Base-by-base conservation (phyloP, 2,329 filamentous ascomycete genomes). In the Didymosphaeria variabile region DNA sequence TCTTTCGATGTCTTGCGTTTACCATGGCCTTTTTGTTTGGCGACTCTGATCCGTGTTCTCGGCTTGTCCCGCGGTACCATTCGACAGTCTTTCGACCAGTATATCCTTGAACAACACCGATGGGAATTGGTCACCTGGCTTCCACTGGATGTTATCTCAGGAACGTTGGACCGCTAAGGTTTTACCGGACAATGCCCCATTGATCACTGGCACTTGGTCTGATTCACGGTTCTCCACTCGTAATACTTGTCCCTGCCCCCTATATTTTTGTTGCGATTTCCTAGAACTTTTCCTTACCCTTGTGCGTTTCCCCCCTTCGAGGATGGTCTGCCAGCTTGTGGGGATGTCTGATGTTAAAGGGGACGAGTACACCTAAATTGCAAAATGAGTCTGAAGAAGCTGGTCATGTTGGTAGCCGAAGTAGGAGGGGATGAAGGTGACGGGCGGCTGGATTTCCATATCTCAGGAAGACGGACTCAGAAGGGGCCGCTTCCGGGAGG, bases 321-420 rank as follows among this genome's bases (percentile, higher is more conserved):
- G 71, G 72, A 73, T 78, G 73, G 76, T 78, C 74, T 77, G 69
- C 72, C 76, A 75, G 77, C 76, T 74, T 74, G 72, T 78, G 77
- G 77, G 77, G 77, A 78, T 71, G 77, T 77, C 69, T 72, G 66
- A 73, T 61, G 66, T 63, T 60, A 31, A 59, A 74, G 76, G 77
- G 76, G 76, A 76, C 68, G 75, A 76, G 69, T 60, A 76, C 61
- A 71, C 62, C 63, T 67, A 78, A 78, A 77, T 77, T 78, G 72
- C 66, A 70, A 60, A 49, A 51, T 52, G 66, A 69, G 67, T 60
- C 52, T 66, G 66, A 60, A 62, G 65, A 63, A 64, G 67, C 63
- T 71, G 67, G 68, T 29, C 13, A 9, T 66, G 63, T 44, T 38
- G n/a, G 53, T 32, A 29, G 57, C 17, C 17, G 40, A 45, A 36